phyloP scores from a whole-genome alignment of 2,329 filamentous ascomycete species.

The Magnaporthiopsis rhizophila region DNA sequence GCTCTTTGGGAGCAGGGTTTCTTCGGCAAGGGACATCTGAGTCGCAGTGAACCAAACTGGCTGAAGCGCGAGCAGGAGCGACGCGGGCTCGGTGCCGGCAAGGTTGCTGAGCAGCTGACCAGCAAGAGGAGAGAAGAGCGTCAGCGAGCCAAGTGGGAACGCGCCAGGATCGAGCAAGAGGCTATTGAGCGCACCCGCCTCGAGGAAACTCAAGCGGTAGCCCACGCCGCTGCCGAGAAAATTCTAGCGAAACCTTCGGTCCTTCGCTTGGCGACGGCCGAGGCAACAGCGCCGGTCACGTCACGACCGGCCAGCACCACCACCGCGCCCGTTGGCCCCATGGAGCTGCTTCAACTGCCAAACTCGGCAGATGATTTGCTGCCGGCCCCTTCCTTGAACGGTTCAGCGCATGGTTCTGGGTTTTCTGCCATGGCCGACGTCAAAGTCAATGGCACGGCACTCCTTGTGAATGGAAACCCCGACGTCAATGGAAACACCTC shows the following conservation, averaged over 20 bases:
- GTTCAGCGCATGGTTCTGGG: neutral
- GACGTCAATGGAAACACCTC: neutral
- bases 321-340: constrained; percentile 35
- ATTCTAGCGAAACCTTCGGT: neutral
- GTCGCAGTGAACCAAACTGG: constrained; percentile 93
- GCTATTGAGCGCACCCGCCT: constrained; percentile 58
- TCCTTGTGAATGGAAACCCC: neutral
- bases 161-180: constrained; percentile 80
- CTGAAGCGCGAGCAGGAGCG: constrained; percentile 72
- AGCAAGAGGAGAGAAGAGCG: constrained; percentile 70
- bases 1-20: constrained; percentile 95
- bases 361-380: constrained; percentile 40
- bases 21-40: constrained; percentile 89
- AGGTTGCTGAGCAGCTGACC: constrained; percentile 79
- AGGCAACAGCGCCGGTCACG: neutral
- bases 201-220: constrained; percentile 5
- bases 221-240: neutral
- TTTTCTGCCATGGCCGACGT: neutral
- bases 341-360: constrained; percentile 44
- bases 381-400: neutral
- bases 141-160: constrained; percentile 78
- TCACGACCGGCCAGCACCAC: neutral
- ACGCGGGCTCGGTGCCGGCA: constrained; percentile 51
- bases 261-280: neutral
- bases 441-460: neutral